These are phyloP conservation scores for Aspergillus sp. DNA, from an alignment of 2,329 filamentous ascomycete genomes.

Conservation along the genomic window DNA sequence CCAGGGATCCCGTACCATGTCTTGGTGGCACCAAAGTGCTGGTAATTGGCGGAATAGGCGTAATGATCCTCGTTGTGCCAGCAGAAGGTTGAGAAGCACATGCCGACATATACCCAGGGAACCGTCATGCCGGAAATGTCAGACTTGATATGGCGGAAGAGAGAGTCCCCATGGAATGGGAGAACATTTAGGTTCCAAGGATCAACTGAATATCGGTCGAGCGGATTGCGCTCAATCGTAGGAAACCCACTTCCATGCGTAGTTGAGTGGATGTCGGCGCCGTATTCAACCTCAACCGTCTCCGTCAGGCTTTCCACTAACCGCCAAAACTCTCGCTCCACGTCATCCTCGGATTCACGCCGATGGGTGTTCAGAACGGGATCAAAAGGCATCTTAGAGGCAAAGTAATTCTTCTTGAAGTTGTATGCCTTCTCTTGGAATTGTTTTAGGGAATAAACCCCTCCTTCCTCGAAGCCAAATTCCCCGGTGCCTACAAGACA, in stretches of 20 bases:
- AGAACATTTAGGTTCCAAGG: constrained; percentile 95
- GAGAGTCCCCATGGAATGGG: constrained; percentile 83
- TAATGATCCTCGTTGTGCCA: constrained; percentile 99
- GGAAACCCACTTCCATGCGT: constrained; percentile 97
- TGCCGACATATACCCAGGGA: constrained; percentile 97
- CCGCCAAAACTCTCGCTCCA: constrained; percentile 95
- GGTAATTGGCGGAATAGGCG: constrained; percentile 96
- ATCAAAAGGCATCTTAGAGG: constrained; percentile 84
- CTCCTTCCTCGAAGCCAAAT: constrained; percentile 96
- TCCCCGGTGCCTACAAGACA: constrained; percentile 95
- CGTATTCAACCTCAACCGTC: constrained; percentile 96
- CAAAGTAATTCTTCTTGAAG: constrained; percentile 94
- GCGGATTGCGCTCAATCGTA: constrained; percentile 85
- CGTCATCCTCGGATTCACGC: constrained; percentile 88
- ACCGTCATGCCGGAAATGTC: constrained; percentile 99
- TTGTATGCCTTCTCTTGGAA: constrained; percentile 95
- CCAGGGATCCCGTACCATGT: constrained; percentile 99
- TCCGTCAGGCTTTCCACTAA: constrained; percentile 91
- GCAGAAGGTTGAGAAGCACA: constrained; percentile 99
- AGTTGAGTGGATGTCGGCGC: constrained; percentile 95
- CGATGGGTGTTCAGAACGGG: constrained; percentile 76
- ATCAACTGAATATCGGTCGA: constrained; percentile 81
- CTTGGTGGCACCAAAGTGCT: constrained; percentile 97
- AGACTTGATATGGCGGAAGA: constrained; percentile 96
- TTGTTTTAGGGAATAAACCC: constrained; percentile 88